Evolutionary conservation across 345 rosid genomes (phyloP), one percentile per base, ranked within the genome.

Genomic region (Melaleuca alternifolia): DNA sequence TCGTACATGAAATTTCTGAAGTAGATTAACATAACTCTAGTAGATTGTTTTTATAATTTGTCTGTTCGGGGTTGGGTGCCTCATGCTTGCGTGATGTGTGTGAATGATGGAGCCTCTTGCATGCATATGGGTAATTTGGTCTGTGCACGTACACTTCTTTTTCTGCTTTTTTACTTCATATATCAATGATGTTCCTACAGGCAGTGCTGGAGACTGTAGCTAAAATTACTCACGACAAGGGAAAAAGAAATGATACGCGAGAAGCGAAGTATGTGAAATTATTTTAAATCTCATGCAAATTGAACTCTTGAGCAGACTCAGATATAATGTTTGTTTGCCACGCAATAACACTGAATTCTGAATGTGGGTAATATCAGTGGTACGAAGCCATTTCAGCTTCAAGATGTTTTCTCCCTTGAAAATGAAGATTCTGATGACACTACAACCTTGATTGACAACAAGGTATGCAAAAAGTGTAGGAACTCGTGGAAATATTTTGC

Each of bases 131-230:
- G 44, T 30, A 65, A 50, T 83, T 83, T 14, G 33, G 23, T 24
- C 57, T 51, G 9, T 41, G 33, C 84, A 33, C 53, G 24, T 13
- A n/a, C 33, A 83, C 71, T 57, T 21, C 71, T 87, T 14, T 21
- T 75, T 54, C 48, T 65, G 53, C 56, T 85, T 88, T 48, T 37
- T 86, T 88, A 18, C 24, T 84, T 83, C 77, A 85, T 88, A 81
- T 82, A 51, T n/a, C 86, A 28, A 24, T 89, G 75, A 62, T 92
- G 86, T 84, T 91, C 48, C 88, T 82, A 37, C 93, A 98, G 99
- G 99, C 98, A 88, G 97, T 92, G 26, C 87, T 98, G 90, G 99
- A 96, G 93, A 96, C 98, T 44, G 98, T 96, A 54, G 99, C 97
- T 50, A 98, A 95, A 94, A 91, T 98, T 85, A 95, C 99, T 26